phyloP scores from a whole-genome alignment of 352 stramenopile genomes.

The Phytophthora foliorum region DNA sequence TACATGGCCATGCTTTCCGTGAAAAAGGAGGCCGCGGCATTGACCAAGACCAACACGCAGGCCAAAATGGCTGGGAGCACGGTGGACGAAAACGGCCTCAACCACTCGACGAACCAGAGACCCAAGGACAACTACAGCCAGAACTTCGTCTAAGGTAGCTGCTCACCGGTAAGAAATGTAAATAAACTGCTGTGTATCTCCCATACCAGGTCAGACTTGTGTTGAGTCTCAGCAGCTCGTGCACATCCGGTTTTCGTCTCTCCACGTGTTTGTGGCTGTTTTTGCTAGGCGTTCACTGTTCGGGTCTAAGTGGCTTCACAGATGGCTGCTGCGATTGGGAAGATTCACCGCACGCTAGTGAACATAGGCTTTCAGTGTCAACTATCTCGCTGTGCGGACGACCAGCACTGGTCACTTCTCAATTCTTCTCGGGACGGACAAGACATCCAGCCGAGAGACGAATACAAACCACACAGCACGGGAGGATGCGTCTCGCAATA shows the following conservation, averaged over 20 bases:
- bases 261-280: constrained; percentile 28
- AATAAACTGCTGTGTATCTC: constrained; percentile 36
- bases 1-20: constrained; percentile 39
- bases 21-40: constrained; percentile 35
- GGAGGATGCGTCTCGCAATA: constrained; percentile 23
- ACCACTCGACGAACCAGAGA: constrained; percentile 25
- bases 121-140: constrained; percentile 69
- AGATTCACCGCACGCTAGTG: constrained; percentile 31
- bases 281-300: constrained; percentile 19
- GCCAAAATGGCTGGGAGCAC: constrained; percentile 40
- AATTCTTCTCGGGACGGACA: constrained; percentile 6
- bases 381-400: constrained; percentile 7
- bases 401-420: constrained; percentile 25
- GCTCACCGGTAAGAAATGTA: constrained; percentile 25
- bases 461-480: constrained; percentile 7
- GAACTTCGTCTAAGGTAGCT: constrained; percentile 59
- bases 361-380: constrained; percentile 13
- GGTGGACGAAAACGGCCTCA: constrained; percentile 22
- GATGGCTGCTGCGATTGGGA: constrained; percentile 29
- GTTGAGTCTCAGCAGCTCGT: constrained; percentile 15
- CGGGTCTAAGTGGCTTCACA: constrained; percentile 28
- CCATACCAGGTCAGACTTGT: constrained; percentile 6
- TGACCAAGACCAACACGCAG: constrained; percentile 36
- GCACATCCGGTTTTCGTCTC: constrained; percentile 23
- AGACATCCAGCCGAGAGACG: not conserved